phyloP scores from a whole-genome alignment of 2,329 filamentous ascomycete species.

The Epichloe sylvatica region DNA sequence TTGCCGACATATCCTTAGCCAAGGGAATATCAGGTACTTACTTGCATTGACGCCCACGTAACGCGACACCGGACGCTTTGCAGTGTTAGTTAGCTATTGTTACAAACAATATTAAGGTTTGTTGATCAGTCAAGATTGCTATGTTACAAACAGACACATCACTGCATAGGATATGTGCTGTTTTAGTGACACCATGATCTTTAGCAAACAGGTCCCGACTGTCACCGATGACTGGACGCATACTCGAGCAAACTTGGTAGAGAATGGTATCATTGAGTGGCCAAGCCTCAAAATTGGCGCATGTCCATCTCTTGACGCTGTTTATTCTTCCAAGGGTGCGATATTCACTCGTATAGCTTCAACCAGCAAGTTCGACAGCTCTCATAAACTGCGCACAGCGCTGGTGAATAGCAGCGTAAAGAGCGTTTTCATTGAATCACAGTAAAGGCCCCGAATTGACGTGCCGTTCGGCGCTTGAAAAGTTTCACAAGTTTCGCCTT shows the following conservation, averaged over 20 bases:
- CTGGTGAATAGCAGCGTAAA: background rate
- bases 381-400: background rate
- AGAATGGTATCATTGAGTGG: background rate
- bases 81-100: background rate
- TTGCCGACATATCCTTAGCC: background rate
- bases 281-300: background rate
- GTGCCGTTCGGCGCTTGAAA: background rate
- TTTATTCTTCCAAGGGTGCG: background rate
- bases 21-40: background rate
- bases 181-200: background rate
- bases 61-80: background rate
- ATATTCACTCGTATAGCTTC: background rate
- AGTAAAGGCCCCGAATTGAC: background rate
- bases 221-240: background rate
- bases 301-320: background rate
- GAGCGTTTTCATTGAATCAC: background rate
- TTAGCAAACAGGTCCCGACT: background rate
- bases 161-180: background rate
- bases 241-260: background rate
- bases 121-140: background rate
- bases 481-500: background rate
- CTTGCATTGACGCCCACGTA: background rate
- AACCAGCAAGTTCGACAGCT: background rate
- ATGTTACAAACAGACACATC: background rate
- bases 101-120: background rate